These are phyloP conservation scores for Pichia phayaonensis DNA, from an alignment of 805 yeast species.

Conservation along the genomic window DNA sequence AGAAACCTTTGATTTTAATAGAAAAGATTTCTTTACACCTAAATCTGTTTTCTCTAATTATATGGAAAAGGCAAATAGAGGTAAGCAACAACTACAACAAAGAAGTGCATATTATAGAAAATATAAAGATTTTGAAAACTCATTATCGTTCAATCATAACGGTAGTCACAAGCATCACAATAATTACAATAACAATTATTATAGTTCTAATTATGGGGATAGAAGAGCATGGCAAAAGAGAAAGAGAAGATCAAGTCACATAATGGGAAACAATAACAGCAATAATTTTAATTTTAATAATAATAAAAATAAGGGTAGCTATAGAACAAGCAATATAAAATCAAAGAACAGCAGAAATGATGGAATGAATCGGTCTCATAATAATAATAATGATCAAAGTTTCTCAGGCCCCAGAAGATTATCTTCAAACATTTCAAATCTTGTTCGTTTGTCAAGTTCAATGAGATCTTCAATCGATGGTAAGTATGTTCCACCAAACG, in stretches of 20 bases:
- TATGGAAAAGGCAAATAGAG: conserved; percentile 52
- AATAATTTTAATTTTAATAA: background rate
- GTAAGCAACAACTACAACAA: conserved; percentile 11
- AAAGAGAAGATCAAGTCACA: conserved; percentile 19
- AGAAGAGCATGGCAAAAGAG: conserved; percentile 25
- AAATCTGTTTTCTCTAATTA: conserved; percentile 64
- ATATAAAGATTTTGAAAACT: conserved; percentile 1
- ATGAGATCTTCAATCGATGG: conserved; percentile 28
- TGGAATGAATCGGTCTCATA: conserved; percentile 2
- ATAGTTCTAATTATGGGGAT: conserved; percentile 13
- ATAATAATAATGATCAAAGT: conserved; percentile 43
- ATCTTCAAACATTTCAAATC: conserved; percentile 10
- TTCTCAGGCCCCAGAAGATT: conserved; percentile 44
- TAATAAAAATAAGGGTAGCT: conserved; percentile 10
- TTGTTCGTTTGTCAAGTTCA: conserved; percentile 17
- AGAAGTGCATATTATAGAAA: conserved; percentile 9
- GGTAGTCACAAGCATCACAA: conserved; percentile 8
- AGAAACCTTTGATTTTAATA: conserved; percentile 34
- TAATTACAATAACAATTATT: background rate
- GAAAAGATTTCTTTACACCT: conserved; percentile 75
- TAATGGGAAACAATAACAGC: conserved; percentile 10
- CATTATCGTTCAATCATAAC: conserved; percentile 1
- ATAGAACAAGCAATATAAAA: conserved; percentile 7
- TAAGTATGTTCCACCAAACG: conserved; percentile 66
- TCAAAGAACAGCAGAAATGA: conserved; percentile 13